Percentiles rank a stretch among this genome's conserved stretches.
Evolutionary conservation across 2,329 filamentous ascomycete genomes (phyloP).

Genomic region (Pseudogymnoascus sp.): DNA sequence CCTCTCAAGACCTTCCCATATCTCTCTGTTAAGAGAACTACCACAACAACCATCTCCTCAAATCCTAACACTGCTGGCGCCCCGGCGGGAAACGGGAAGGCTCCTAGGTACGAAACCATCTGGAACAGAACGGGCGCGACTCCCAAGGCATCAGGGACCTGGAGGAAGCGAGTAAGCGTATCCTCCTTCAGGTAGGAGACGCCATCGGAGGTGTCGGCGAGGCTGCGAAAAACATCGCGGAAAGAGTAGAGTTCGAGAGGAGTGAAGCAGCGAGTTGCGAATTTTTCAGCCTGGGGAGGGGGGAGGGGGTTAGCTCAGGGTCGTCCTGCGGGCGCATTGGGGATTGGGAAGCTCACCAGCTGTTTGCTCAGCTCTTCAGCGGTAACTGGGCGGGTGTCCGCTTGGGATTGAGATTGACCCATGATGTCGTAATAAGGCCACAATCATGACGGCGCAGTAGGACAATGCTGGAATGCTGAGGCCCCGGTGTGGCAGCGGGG

Average conservation of each 20-base stretch:
- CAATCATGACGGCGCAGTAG: neutral
- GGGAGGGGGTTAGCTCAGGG: conserved; percentile 9
- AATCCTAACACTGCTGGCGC: conserved; percentile 62
- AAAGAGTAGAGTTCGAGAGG: conserved; percentile 65
- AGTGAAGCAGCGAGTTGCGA: conserved; percentile 63
- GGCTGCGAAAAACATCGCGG: conserved; percentile 62
- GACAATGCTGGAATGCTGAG: neutral
- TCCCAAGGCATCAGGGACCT: conserved; percentile 61
- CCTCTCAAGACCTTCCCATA: conserved; percentile 55
- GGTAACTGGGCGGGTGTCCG: conserved; percentile 19
- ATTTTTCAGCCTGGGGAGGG: conserved; percentile 46
- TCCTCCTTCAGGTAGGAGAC: conserved; percentile 62
- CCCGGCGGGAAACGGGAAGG: conserved; percentile 64
- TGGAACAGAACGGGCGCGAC: conserved; percentile 63
- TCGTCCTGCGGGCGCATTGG: conserved; percentile 8
- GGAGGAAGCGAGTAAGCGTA: conserved; percentile 62
- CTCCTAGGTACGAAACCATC: conserved; percentile 61
- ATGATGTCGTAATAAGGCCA: conserved; percentile 18
- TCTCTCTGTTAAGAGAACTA: conserved; percentile 64
- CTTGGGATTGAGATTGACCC: conserved; percentile 29
- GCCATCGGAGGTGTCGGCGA: conserved; percentile 55
- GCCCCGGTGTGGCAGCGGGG: neutral
- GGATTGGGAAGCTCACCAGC: conserved; percentile 20
- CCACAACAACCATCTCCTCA: conserved; percentile 62
- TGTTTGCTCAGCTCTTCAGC: conserved; percentile 27